phyloP scores from a whole-genome alignment of 2,329 filamentous ascomycete genomes.

The Clonostachys rosea region DNA sequence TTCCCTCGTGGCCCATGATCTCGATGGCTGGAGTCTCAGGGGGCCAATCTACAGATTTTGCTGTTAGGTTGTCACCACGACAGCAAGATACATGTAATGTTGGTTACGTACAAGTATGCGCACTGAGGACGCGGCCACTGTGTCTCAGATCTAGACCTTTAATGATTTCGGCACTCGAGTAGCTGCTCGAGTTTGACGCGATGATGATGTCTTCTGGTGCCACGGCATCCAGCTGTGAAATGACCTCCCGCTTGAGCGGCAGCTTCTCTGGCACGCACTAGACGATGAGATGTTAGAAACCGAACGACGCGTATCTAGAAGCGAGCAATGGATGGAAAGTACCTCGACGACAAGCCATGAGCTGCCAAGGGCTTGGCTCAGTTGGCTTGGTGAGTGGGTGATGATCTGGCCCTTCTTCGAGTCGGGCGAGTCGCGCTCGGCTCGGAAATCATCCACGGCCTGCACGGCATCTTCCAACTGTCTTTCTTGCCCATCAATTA shows the following conservation, averaged over 20 bases:
- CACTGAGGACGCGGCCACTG: constrained; percentile 28
- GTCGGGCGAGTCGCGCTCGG: constrained; percentile 1
- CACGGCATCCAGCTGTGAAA: constrained; percentile 29
- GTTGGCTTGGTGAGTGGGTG: constrained; percentile 8
- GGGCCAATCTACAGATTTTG: constrained; percentile 16
- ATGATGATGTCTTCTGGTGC: constrained; percentile 28
- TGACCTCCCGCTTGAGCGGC: constrained; percentile 29
- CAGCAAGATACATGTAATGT: constrained; percentile 1
- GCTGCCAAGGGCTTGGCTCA: constrained; percentile 10
- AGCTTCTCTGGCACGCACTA: constrained; percentile 39
- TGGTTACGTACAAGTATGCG: constrained; percentile 31
- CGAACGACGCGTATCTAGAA: neutral
- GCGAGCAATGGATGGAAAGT: neutral
- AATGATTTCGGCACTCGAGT: constrained; percentile 35
- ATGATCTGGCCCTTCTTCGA: constrained; percentile 9
- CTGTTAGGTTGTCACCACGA: neutral
- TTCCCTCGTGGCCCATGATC: constrained; percentile 21
- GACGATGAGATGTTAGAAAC: neutral
- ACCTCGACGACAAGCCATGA: constrained; percentile 21
- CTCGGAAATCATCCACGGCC: constrained; percentile 15
- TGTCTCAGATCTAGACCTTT: constrained; percentile 24
- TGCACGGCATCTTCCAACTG: constrained; percentile 17
- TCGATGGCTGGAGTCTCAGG: constrained; percentile 20
- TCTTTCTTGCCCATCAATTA: constrained; percentile 14
- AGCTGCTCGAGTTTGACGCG: constrained; percentile 41